Percentiles rank a stretch among this genome's conserved stretches.
Evolutionary conservation across 148 eudicot species (phyloP).

Genomic region (Mesembryanthemum crystallinum): DNA sequence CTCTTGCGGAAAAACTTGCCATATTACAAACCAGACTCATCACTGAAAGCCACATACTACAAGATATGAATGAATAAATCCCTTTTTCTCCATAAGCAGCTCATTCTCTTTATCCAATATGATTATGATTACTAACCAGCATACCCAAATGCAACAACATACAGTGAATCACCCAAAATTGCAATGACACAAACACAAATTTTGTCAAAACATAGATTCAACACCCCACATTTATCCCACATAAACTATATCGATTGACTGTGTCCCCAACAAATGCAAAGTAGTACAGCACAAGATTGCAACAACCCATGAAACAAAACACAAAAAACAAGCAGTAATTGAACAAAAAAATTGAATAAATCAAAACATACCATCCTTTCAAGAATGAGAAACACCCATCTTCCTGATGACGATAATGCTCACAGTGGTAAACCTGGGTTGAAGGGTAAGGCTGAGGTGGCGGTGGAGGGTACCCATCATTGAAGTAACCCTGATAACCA

Average conservation of each 20-base stretch:
- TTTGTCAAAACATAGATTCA: no score
- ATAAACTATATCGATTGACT: no score
- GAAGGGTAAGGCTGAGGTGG: constrained; percentile 49
- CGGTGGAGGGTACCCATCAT: constrained; percentile 48
- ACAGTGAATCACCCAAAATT: constrained; percentile 1
- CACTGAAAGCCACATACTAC: not conserved
- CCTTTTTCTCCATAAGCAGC: not conserved
- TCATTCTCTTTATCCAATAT: not conserved
- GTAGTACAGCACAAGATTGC: not conserved
- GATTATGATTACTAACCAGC: no score
- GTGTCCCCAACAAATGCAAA: no score
- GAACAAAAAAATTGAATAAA: not conserved
- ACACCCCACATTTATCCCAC: not conserved
- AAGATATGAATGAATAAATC: no score
- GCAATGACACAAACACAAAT: no score
- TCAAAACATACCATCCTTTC: constrained; percentile 49
- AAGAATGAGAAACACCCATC: constrained; percentile 45
- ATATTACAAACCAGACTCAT: not conserved
- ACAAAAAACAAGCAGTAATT: not conserved
- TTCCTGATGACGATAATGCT: constrained; percentile 39
- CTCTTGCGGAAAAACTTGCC: no score
- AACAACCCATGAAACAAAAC: not conserved
- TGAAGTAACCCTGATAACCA: constrained; percentile 57
- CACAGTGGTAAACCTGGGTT: constrained; percentile 46
- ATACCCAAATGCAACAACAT: not conserved